Conservation (phyloP, 2,329 filamentous ascomycete species). For the Aspergillus aculeatus region DNA sequence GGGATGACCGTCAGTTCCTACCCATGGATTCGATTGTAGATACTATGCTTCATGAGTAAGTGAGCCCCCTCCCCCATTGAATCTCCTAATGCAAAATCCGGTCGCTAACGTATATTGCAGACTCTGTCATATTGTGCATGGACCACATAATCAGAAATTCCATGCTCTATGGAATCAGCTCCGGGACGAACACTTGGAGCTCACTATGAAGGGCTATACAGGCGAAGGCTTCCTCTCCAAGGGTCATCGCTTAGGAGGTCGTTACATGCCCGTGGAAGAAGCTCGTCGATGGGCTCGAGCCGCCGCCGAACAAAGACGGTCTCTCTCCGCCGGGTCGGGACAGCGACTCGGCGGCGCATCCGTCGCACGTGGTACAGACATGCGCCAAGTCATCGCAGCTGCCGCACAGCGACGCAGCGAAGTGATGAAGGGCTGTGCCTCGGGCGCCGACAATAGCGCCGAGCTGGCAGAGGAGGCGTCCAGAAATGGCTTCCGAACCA, state of each 20-base stretch:
- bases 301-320: conserved; percentile 69
- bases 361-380: conserved; percentile 60
- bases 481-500: conserved; percentile 73
- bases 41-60: conserved; percentile 84
- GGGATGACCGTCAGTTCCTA: conserved; percentile 73
- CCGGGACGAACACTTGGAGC: conserved; percentile 76
- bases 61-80: too few relatives aligned
- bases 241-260: conserved; percentile 71
- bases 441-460: conserved; percentile 64
- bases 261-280: conserved; percentile 66
- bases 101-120: conserved; percentile 28
- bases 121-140: conserved; percentile 80
- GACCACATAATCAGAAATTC: conserved; percentile 79
- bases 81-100: too few relatives aligned
- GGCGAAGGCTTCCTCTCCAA: conserved; percentile 82
- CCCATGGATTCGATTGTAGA: conserved; percentile 78
- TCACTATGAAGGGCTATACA: conserved; percentile 79
- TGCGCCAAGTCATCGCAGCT: conserved; percentile 69
- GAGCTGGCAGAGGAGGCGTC: conserved; percentile 67
- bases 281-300: conserved; percentile 70
- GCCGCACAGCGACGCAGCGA: conserved; percentile 68
- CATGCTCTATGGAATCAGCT: conserved; percentile 86
- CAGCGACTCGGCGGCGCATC: conserved; percentile 68
- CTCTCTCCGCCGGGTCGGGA: conserved; percentile 61
- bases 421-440: conserved; percentile 72